Evolutionary conservation across 1,284 basidiomycete genomes (phyloP), one percentile per base, ranked within the genome.

Genomic region (Abortiporus biennis): DNA sequence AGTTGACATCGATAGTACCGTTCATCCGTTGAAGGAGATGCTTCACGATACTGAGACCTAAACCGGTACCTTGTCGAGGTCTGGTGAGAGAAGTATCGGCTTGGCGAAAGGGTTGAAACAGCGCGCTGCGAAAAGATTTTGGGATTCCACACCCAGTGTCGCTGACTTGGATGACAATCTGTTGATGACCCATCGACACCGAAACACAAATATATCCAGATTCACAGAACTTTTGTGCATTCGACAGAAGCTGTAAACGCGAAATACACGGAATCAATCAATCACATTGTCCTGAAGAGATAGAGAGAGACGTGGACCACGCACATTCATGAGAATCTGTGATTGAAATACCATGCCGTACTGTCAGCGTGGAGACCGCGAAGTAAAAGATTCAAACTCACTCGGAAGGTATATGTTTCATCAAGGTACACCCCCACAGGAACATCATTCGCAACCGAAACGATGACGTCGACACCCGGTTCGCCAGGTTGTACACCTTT

Each of bases 171-270:
- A 59, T 50, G 17, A 51, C 41, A 25, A 61, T 50, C 38, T 57
- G 54, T 4, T 35, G 9, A 17, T 13, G 38, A 8, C 32, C 40
- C 55, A 57, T 54, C n/a, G 43, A 47, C 4, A 58, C 54, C 2
- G 46, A 34, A 6, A 59, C 45, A 35, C 52, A 55, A 36, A 61
- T 54, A 44, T 54, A 59, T 15, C 57, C 59, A 27, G 51, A 44
- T 16, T 61, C 59, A 42, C 56, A 58, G 48, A 61, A 61, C 32
- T 61, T 61, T 38, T 58, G 56, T 1, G 59, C 59, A 35, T 61
- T 61, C 2, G 57, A 61, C 6, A 59, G 50, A 0, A 61, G 52
- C 59, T 61, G 21, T 2, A 33, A 19, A 32, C 8, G 2, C 11
- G 17, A 31, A 2, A 25, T 24, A 30, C 15, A 27, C 11, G 11